phyloP scores from a whole-genome alignment of 73 alveolate genomes.

The Tetrahymena malaccensis region DNA sequence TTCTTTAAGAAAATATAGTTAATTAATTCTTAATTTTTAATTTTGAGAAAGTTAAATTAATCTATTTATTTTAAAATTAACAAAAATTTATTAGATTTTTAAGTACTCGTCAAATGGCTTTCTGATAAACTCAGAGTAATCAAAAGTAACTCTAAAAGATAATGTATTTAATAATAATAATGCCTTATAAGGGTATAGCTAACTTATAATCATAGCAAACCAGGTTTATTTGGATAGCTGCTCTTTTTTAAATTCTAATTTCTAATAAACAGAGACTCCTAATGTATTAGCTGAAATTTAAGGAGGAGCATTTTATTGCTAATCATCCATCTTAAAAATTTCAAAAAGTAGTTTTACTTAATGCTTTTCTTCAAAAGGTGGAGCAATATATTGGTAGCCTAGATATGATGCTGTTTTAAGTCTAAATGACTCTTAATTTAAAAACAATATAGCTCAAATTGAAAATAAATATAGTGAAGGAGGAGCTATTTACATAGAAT shows the following conservation, averaged over 20 bases:
- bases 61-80: too few relatives aligned
- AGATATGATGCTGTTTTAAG: background rate
- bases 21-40: too few relatives aligned
- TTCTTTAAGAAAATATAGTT: too few relatives aligned
- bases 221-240: background rate
- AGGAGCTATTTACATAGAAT: background rate
- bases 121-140: background rate
- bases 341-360: background rate
- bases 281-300: background rate
- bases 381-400: background rate
- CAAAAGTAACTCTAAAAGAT: background rate
- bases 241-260: background rate
- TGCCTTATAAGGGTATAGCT: background rate
- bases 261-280: background rate
- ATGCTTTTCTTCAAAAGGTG: background rate
- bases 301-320: background rate
- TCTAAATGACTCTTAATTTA: background rate
- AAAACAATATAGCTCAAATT: background rate
- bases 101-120: background rate
- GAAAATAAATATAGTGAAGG: background rate
- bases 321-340: background rate
- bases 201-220: background rate
- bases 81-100: background rate
- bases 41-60: too few relatives aligned
- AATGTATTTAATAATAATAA: background rate